These are phyloP conservation scores for Beauveria pseudobassiana DNA, from an alignment of 2,329 filamentous ascomycete genomes.

Conservation along the genomic window DNA sequence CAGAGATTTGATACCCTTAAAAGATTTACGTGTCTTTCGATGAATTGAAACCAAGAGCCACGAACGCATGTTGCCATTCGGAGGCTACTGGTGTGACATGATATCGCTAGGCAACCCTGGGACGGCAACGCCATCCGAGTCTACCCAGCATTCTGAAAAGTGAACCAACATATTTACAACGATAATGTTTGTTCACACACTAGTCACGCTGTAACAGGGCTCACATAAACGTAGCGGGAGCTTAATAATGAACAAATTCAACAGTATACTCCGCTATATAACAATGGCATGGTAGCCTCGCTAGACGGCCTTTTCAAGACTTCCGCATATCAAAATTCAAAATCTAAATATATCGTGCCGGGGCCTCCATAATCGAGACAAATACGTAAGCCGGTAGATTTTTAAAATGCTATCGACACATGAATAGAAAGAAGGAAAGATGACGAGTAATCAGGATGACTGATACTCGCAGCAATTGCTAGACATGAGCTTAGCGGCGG, in stretches of 20 bases:
- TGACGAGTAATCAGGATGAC: neutral
- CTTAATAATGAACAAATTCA: neutral
- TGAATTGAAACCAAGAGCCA: too few species aligned
- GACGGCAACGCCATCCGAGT: too few species aligned
- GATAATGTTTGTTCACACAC: neutral
- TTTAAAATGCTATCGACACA: neutral
- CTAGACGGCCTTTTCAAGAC: slow-evolving; percentile 1
- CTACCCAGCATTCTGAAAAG: too few species aligned
- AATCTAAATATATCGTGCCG: neutral
- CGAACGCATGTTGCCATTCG: too few species aligned
- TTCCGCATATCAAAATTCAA: slow-evolving; percentile 4
- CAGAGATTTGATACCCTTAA: neutral
- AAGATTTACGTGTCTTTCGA: neutral
- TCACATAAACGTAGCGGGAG: neutral
- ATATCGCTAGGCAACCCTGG: too few species aligned
- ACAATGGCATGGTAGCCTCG: slow-evolving; percentile 6
- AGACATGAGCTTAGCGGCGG: slow-evolving; percentile 22
- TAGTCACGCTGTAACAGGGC: neutral
- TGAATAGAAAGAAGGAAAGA: neutral
- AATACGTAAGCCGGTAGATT: neutral
- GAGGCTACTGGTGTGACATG: too few species aligned
- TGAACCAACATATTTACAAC: neutral
- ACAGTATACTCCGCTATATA: slow-evolving; percentile 6
- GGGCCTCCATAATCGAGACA: neutral
- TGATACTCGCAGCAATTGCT: neutral